Base-by-base conservation (phyloP, 805 yeast genomes). In the Lachancea mirantina region DNA sequence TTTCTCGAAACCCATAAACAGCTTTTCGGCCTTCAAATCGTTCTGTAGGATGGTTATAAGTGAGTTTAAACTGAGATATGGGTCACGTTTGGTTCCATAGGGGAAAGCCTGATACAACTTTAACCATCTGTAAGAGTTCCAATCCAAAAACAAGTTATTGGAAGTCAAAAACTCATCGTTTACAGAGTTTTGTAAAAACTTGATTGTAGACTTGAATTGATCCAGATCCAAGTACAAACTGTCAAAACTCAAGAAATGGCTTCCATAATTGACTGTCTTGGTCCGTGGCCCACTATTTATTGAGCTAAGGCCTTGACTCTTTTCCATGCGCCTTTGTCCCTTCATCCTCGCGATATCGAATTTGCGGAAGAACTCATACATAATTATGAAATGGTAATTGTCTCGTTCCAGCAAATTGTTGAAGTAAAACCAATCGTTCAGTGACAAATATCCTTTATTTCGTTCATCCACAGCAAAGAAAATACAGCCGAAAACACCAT, bases 401-500 rank as follows among this genome's bases (percentile, higher is more conserved):
- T 64, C 56, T 35, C 71, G 66, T 41, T 67, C 68, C 33, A 75
- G 58, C 26, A 70, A 44, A 39, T 70, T 66, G 47, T 82, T 76
- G 52, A 89, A 83, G 26, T 70, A 68, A 31, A 73, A 61, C 81
- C 94, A 89, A 52, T 89, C 96, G 16, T 64, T 55, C 30, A 76
- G 64, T 17, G 73, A 68, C 30, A 84, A 66, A 38, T 68, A 76
- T 6, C 96, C 96, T 43, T 74, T 73, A 35, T 68, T 65, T 23
- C 69, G 66, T 38, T 73, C 73, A 60, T 89, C 97, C 10, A 95
- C 84, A 17, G 85, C 76, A 36, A 81, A 65, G 52, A 82, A 89
- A 30, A 89, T 74, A 39, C 88, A 68, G 5, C 81, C 82, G 55
- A 74, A 75, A 4, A 81, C 69, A 42, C 75, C 67, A 8, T 72